Evolutionary conservation across 2,329 filamentous ascomycete species (phyloP), one percentile per base, ranked within the genome.

Genomic region (Colletotrichum euphorbiae): DNA sequence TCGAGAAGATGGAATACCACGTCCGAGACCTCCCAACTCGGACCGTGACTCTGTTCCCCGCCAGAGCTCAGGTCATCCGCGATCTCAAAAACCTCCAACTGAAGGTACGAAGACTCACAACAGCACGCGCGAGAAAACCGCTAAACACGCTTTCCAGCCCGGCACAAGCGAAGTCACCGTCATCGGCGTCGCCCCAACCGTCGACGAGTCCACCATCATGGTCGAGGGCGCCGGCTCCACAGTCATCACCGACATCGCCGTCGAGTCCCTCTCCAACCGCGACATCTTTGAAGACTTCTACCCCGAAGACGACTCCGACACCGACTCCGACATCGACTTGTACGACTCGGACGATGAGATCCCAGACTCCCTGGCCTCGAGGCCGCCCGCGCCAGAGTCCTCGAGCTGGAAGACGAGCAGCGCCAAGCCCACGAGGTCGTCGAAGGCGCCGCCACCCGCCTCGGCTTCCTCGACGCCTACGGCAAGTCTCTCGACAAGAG

Each of bases 11-110:
- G 66, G 81, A 86, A 67, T 89, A 88, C 75, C 82, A 82, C 36
- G 76, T 91, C 69, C 83, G 84, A 48, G 83, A 89, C 55, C 79
- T 91, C 33, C 73, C 79, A 8, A 91, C 90, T 38, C 85, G 86
- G 56, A 85, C 85, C 0, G 89, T 92, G 15, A 89, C 85, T 0
- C 82, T 92, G 45, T 91, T 90, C 67, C 89, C 89, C 0, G 80
- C 81, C 2, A 80, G 85, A 70, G 90, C 89, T 1, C 88, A 89
- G 54, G 77, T 91, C 33, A 82, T 86, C 12, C 84, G 89, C 28
- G 86, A 90, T 60, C 84, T 91, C 73, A 84, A 84, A 65, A 78
- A 85, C 70, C 79, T 90, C 15, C 72, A 74, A 1, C 80, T 89
- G 19, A 80, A 82, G 74, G 80, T 83, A 74, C 70, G 74, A 50